Percentiles rank a stretch among this genome's conserved stretches.
phyloP scores from a whole-genome alignment of 805 yeast species.

The Yarrowia bubula region DNA sequence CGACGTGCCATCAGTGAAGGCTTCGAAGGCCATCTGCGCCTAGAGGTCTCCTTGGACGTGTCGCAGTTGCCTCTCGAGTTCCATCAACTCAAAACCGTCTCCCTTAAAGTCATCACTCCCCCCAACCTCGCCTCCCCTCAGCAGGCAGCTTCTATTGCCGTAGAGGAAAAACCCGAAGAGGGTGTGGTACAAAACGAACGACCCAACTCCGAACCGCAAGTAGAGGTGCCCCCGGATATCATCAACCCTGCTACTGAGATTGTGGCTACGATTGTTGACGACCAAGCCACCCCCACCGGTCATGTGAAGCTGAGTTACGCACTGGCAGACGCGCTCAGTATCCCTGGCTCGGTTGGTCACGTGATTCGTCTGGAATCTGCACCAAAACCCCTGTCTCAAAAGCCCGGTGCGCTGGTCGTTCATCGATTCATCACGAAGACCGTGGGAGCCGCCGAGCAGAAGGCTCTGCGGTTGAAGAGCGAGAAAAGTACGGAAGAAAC shows the following conservation, averaged over 20 bases:
- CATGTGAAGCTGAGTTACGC: constrained; percentile 54
- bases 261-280: constrained; percentile 49
- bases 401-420: constrained; percentile 45
- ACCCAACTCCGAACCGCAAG: not conserved
- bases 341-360: constrained; percentile 52
- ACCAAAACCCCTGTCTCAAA: constrained; percentile 37
- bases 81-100: not conserved
- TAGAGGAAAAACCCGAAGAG: constrained; percentile 1
- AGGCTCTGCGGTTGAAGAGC: not conserved
- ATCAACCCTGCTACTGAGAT: constrained; percentile 42
- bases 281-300: constrained; percentile 37
- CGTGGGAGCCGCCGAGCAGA: constrained; percentile 22
- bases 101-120: constrained; percentile 8
- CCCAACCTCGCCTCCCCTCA: constrained; percentile 16
- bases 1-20: constrained; percentile 9
- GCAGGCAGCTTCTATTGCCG: constrained; percentile 26
- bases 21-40: not conserved
- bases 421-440: constrained; percentile 51
- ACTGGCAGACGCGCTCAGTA: constrained; percentile 56
- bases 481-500: not conserved
- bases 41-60: not conserved
- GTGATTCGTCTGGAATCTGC: constrained; percentile 54
- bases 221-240: constrained; percentile 4
- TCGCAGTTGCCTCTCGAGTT: constrained; percentile 21
- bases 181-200: not conserved